These are phyloP conservation scores for Psilocybe azurescens DNA, from an alignment of 768 basidiomycete species.

Conservation along the genomic window DNA sequence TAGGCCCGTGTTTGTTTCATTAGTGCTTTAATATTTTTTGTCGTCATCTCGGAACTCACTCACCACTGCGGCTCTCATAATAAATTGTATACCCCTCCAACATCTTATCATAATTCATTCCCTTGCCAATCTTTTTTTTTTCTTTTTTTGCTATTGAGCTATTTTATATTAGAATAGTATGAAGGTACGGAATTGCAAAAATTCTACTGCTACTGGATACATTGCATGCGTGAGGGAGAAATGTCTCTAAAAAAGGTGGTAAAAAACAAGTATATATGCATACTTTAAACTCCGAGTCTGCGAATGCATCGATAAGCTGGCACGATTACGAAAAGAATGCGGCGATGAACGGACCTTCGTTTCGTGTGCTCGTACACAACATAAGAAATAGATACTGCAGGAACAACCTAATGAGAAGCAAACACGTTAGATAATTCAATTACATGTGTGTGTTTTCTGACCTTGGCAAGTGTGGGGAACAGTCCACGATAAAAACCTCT, in stretches of 20 bases:
- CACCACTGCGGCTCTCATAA: constrained; percentile 1
- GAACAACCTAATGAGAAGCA: constrained; percentile 70
- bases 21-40: constrained; percentile 5
- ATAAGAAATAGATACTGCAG: constrained; percentile 96
- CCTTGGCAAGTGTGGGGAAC: constrained; percentile 93
- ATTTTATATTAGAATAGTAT: constrained; percentile 11
- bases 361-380: constrained; percentile 92
- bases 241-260: constrained; percentile 22
- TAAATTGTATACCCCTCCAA: constrained; percentile 11
- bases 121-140: background rate
- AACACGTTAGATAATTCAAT: background rate
- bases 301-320: background rate
- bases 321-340: background rate
- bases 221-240: constrained; percentile 21
- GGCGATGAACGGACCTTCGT: constrained; percentile 57
- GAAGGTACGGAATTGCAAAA: constrained; percentile 16
- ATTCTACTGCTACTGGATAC: constrained; percentile 28
- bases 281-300: constrained; percentile 62
- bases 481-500: constrained; percentile 93
- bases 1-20: constrained; percentile 11
- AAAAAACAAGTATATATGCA: constrained; percentile 17
- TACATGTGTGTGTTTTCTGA: constrained; percentile 26
- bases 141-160: constrained; percentile 1
- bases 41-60: constrained; percentile 11
- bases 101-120: background rate